Conservation (phyloP, 768 basidiomycete species). For the Cyclocybe aegerita region DNA sequence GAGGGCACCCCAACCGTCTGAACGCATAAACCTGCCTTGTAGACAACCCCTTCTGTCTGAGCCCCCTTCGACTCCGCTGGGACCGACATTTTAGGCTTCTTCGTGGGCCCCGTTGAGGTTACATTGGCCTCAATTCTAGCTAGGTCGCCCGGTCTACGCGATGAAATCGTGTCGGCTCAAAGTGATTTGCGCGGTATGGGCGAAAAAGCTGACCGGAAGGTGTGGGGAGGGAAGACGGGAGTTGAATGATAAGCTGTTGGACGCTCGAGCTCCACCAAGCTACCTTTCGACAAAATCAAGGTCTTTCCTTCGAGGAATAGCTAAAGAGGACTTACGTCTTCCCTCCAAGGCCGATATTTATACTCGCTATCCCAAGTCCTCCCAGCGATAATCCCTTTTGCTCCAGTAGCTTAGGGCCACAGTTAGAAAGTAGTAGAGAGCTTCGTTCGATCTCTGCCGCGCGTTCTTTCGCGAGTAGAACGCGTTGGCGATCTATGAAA, state of each 20-base stretch:
- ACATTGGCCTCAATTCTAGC: constrained; percentile 81
- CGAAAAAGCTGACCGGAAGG: constrained; percentile 54
- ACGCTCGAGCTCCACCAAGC: constrained; percentile 84
- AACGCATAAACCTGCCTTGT: constrained; percentile 51
- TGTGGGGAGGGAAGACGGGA: constrained; percentile 80
- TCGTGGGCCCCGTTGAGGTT: constrained; percentile 31
- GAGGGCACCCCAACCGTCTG: not conserved
- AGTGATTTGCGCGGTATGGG: not conserved
- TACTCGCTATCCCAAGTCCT: constrained; percentile 65
- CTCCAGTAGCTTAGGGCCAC: constrained; percentile 82
- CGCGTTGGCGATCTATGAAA: constrained; percentile 69
- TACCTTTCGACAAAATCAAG: constrained; percentile 39
- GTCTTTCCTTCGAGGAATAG: not conserved
- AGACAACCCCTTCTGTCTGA: constrained; percentile 79
- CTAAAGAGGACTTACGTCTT: constrained; percentile 62
- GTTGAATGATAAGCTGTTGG: constrained; percentile 77
- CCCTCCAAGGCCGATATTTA: constrained; percentile 88
- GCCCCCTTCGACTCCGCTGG: constrained; percentile 36
- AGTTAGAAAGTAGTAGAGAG: constrained; percentile 78
- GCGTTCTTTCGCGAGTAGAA: constrained; percentile 70
- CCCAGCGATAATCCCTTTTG: constrained; percentile 81
- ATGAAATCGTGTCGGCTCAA: constrained; percentile 9
- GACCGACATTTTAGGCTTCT: constrained; percentile 44
- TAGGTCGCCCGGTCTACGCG: constrained; percentile 78
- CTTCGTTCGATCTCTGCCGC: constrained; percentile 83